Percentiles rank a stretch among this genome's conserved stretches.
phyloP scores from a whole-genome alignment of 1,284 basidiomycete species.

The Peniophora sp. region DNA sequence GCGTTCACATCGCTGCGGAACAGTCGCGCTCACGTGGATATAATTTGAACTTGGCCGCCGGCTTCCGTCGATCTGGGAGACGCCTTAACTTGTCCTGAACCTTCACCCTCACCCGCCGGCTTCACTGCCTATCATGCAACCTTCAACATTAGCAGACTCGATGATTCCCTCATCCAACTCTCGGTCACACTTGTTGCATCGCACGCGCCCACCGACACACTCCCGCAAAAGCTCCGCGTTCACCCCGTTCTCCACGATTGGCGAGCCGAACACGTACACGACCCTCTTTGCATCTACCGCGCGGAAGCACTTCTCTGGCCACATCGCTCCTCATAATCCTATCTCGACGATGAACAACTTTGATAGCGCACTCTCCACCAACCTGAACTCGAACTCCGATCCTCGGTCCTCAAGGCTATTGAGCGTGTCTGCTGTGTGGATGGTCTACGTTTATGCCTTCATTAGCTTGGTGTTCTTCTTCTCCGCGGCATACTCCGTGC shows the following conservation, averaged over 20 bases:
- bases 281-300: conserved; percentile 1
- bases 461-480: conserved; percentile 33
- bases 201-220: conserved; percentile 22
- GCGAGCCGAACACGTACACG: neutral
- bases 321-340: neutral
- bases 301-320: conserved; percentile 5
- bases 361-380: no score
- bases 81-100: no score
- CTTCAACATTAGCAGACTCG: neutral
- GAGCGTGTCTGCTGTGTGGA: conserved; percentile 16
- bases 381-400: conserved; percentile 8
- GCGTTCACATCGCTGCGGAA: no score
- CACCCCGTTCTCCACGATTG: neutral
- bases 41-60: no score
- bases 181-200: conserved; percentile 39
- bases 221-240: conserved; percentile 11
- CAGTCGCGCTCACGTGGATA: no score
- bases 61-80: no score
- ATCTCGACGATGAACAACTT: no score
- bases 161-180: conserved; percentile 28
- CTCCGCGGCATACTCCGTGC: conserved; percentile 8
- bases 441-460: conserved; percentile 31
- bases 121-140: no score
- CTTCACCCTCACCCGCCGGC: no score
- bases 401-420: conserved; percentile 15